Base-by-base conservation (phyloP, 2,329 filamentous ascomycete species). In the Penicillium sclerotiorum region DNA sequence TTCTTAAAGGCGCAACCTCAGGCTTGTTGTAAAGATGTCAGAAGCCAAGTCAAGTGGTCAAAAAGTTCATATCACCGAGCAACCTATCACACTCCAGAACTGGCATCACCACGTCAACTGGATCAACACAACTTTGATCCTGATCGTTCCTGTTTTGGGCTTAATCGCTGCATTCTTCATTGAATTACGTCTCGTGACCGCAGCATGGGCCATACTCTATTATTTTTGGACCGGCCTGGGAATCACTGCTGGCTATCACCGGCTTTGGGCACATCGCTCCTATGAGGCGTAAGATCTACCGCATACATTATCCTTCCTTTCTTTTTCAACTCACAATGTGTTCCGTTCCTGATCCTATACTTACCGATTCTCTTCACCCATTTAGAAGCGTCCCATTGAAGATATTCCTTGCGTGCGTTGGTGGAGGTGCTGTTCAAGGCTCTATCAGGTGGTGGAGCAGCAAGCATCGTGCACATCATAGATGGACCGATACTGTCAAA, bases 71-170 rank as follows among this genome's bases (percentile, higher is more conserved):
- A 94, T 95, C 73, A 85, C 89, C 58, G 90, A 95, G 57, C 82
- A 83, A 56, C 87, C 88, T 49, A 86, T 95, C 62, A 95, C 89
- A 52, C 80, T 79, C 73, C 77, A 80, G 64, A 96, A 95, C 78
- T 94, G 89, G 89, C 86, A 91, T 76, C 87, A 92, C 76, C 91
- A 96, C 70, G 82, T 96, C 78, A 91, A 95, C 80, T 96, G 91
- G 90, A 80, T 96, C 60, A 96, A 95, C 73, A 85, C 89, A 55
- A 81, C 79, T 54, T 82, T 96, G 70, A 93, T 95, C 69, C 72
- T 95, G 57, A 79, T 87, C 59, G 81, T 95, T 37, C 91, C 92
- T 32, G 53, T 92, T 38, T 77, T 82, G 50, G 91, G 91, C 56
- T 81, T 87, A 67, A 73, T 94, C 62, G 80, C 84, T 45, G 81